Evolutionary conservation across 805 yeast species (phyloP), one percentile per base, ranked within the genome.

Genomic region (Spencermartinsiella europaea): DNA sequence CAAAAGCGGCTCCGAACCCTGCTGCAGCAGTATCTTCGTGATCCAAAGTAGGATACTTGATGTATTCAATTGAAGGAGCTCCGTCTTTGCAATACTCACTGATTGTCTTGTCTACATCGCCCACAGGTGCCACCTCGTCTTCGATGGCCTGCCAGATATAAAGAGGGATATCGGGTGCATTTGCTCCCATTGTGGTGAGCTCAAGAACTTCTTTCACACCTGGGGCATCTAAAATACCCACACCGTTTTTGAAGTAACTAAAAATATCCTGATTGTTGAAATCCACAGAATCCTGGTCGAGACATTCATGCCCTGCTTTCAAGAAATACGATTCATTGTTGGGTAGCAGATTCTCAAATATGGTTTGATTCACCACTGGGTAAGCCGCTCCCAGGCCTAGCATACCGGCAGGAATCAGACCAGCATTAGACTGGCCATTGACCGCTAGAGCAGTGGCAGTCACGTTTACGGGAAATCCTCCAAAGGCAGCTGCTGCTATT

Each of bases 401-500:
- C 19, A 57, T 16, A 4, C 60, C 62, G 5, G 55, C 54, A 14
- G 57, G 54, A 5, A 52, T 42, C 34, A 55, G 54, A 10, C 60
- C 61, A 20, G 58, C 51, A 34, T 41, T 48, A 4, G 48, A 16
- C 16, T 49, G 46, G 4, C 46, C 48, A 42, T 56, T 54, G 39
- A 51, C 48, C 3, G 36, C 16, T 19, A 47, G 34, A 14, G 52
- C 49, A 1, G 50, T 48, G 22, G 52, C 54, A 5, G 56, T 51
- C 34, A 54, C 22, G 40, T 59, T 53, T 12, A 42, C 53, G n/a
- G 55, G 56, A 37, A 40, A 56, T 4, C 62, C 62, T 15, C 62
- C 62, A 27, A 59, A 50, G 12, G 64, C 64, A 34, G 54, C 53
- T 12, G 58, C 66, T 7, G 37, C 50, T 28, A 62, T 47, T 33